Percentiles rank a stretch among this genome's conserved stretches.
phyloP scores from a whole-genome alignment of 1,284 basidiomycete species.

The Exobasidium rhododendri region DNA sequence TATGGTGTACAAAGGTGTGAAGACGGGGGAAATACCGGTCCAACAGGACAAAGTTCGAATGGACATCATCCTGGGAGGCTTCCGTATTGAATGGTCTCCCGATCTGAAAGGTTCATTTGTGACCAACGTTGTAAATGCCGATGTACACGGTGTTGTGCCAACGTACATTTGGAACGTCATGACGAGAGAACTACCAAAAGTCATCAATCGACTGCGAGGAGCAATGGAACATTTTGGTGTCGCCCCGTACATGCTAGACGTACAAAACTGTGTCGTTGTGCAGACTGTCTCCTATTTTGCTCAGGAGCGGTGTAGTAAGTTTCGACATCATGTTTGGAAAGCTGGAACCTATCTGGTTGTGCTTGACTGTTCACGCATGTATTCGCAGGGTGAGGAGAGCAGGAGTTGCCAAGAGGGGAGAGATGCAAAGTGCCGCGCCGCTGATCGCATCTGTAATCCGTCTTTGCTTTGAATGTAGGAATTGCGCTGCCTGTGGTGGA shows the following conservation, averaged over 20 bases:
- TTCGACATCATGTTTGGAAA: slow-evolving; percentile 27
- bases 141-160: slow-evolving; percentile 28
- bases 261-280: slow-evolving; percentile 22
- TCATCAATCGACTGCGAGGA: slow-evolving; percentile 25
- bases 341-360: slow-evolving; percentile 32
- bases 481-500: slow-evolving; percentile 3
- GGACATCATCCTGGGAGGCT: slow-evolving; percentile 28
- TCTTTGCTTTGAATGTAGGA: too few relatives aligned
- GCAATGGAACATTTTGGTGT: slow-evolving; percentile 36
- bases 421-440: too few relatives aligned
- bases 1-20: slow-evolving; percentile 26
- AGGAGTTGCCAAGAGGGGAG: too few relatives aligned
- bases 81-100: slow-evolving; percentile 26
- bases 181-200: slow-evolving; percentile 28
- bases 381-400: slow-evolving; percentile 16
- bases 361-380: slow-evolving; percentile 39
- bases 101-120: slow-evolving; percentile 23
- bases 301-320: slow-evolving; percentile 26
- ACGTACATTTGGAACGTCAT: slow-evolving; percentile 25
- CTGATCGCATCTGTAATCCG: too few relatives aligned
- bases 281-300: slow-evolving; percentile 30
- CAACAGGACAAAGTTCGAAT: slow-evolving; percentile 34
- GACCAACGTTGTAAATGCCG: slow-evolving; percentile 32
- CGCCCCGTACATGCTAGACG: slow-evolving; percentile 34
- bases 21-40: slow-evolving; percentile 19